These are phyloP conservation scores for Russula emetica DNA, from an alignment of 768 basidiomycete genomes.

Conservation along the genomic window DNA sequence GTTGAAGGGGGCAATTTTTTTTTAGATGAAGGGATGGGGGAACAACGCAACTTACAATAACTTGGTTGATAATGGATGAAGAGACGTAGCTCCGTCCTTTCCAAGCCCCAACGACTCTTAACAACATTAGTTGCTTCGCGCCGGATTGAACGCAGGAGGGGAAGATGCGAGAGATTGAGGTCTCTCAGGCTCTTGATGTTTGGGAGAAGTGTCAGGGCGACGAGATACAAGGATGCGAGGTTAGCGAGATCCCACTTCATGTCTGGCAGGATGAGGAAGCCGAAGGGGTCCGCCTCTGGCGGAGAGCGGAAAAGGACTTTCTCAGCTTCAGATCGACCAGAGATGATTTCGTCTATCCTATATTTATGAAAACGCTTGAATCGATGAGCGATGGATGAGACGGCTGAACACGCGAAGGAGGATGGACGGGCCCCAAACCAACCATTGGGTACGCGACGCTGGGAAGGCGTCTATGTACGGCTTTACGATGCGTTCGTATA, in stretches of 20 bases:
- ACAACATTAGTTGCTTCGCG: slow-evolving; percentile 50
- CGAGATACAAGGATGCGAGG: slow-evolving; percentile 75
- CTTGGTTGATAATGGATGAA: slow-evolving; percentile 95
- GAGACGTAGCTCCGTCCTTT: slow-evolving; percentile 59
- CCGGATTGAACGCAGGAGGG: slow-evolving; percentile 62
- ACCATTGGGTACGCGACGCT: slow-evolving; percentile 78
- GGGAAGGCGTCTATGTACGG: slow-evolving; percentile 81
- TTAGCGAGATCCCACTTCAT: slow-evolving; percentile 93
- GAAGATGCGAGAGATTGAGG: slow-evolving; percentile 58
- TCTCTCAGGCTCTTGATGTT: slow-evolving; percentile 72
- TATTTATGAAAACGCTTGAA: not conserved
- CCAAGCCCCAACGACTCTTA: slow-evolving; percentile 61
- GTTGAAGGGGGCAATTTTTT: not conserved
- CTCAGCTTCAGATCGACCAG: slow-evolving; percentile 67
- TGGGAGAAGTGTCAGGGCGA: slow-evolving; percentile 65
- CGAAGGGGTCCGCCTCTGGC: slow-evolving; percentile 40
- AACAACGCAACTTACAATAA: slow-evolving; percentile 62
- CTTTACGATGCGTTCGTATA: slow-evolving; percentile 66
- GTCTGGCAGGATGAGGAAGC: slow-evolving; percentile 85
- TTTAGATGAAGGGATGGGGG: slow-evolving; percentile 6
- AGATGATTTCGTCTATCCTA: slow-evolving; percentile 85
- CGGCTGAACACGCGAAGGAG: not conserved
- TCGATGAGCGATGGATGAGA: not conserved
- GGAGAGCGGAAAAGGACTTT: slow-evolving; percentile 60
- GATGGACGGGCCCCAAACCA: slow-evolving; percentile 54